phyloP scores from a whole-genome alignment of 2,329 filamentous ascomycete species.

The Acrocalymma vagum region DNA sequence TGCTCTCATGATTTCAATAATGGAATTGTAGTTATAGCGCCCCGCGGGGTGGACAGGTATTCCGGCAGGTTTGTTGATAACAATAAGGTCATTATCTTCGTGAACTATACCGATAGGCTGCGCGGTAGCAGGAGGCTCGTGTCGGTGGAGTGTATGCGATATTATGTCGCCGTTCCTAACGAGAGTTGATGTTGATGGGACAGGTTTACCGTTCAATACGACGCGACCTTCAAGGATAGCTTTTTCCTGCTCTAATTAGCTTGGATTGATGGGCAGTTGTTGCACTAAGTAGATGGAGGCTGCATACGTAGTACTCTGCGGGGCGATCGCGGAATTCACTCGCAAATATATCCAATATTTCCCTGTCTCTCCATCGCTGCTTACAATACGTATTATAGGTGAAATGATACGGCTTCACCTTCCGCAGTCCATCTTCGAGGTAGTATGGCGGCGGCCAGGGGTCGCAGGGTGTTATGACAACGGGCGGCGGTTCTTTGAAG shows the following conservation, averaged over 20 bases:
- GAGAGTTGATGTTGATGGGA: conserved; percentile 70
- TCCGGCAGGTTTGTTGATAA: conserved; percentile 96
- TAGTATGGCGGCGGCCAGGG: conserved; percentile 78
- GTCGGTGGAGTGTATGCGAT: conserved; percentile 91
- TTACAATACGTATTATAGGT: conserved; percentile 97
- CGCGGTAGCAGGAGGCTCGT: conserved; percentile 91
- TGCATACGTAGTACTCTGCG: conserved; percentile 87
- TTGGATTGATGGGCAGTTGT: too few relatives aligned
- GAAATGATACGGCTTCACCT: conserved; percentile 86
- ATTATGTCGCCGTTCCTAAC: conserved; percentile 91
- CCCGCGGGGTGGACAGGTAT: conserved; percentile 95
- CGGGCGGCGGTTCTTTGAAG: conserved; percentile 56
- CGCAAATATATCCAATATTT: conserved; percentile 85
- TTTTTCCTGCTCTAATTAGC: conserved; percentile 55
- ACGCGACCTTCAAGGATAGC: conserved; percentile 85
- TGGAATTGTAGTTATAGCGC: conserved; percentile 93
- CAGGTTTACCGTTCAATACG: conserved; percentile 77
- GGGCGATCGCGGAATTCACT: conserved; percentile 92
- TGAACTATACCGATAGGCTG: conserved; percentile 83
- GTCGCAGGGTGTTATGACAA: conserved; percentile 57
- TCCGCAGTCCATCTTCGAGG: conserved; percentile 82
- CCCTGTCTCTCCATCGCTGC: conserved; percentile 85
- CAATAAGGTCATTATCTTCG: conserved; percentile 91
- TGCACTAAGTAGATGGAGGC: conserved; percentile 49
- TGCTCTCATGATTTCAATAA: conserved; percentile 90